phyloP scores from a whole-genome alignment of 73 alveolate species.

The Tetrahymena malaccensis region DNA sequence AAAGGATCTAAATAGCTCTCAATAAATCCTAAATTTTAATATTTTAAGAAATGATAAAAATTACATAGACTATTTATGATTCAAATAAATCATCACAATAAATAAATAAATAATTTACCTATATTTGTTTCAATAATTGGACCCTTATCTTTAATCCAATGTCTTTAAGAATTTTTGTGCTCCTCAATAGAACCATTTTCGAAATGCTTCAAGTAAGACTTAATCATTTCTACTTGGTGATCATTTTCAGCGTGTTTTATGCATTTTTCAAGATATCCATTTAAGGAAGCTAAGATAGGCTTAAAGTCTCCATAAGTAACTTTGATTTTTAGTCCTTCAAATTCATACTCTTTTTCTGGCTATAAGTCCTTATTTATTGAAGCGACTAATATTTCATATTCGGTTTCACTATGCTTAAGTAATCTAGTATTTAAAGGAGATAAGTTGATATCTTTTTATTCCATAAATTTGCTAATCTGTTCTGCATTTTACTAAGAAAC shows the following conservation, averaged over 20 bases:
- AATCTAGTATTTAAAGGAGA: conserved; percentile 37
- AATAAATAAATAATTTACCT: too few relatives aligned
- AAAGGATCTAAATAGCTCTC: conserved; percentile 86
- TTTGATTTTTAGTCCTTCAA: conserved; percentile 37
- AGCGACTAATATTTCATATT: conserved; percentile 45
- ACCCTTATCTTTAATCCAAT: conserved; percentile 73
- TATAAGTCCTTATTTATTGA: conserved; percentile 10
- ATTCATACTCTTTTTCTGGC: conserved; percentile 6
- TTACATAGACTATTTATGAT: neutral
- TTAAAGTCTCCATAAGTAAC: conserved; percentile 79
- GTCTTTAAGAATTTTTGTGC: conserved; percentile 62
- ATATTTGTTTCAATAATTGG: conserved; percentile 64
- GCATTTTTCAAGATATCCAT: conserved; percentile 54
- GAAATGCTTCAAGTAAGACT: conserved; percentile 60
- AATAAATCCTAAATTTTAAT: conserved; percentile 65
- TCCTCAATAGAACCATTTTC: conserved; percentile 55
- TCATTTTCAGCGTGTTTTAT: conserved; percentile 50
- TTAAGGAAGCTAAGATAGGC: conserved; percentile 55
- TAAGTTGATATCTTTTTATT: conserved; percentile 13
- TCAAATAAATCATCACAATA: too few relatives aligned
- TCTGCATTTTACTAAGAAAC: conserved; percentile 43
- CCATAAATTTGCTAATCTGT: conserved; percentile 45
- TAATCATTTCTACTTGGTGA: conserved; percentile 51
- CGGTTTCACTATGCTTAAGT: conserved; percentile 38
- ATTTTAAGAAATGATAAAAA: neutral